Conservation (phyloP, 495 filamentous ascomycete species). For the Xylaria curta region DNA sequence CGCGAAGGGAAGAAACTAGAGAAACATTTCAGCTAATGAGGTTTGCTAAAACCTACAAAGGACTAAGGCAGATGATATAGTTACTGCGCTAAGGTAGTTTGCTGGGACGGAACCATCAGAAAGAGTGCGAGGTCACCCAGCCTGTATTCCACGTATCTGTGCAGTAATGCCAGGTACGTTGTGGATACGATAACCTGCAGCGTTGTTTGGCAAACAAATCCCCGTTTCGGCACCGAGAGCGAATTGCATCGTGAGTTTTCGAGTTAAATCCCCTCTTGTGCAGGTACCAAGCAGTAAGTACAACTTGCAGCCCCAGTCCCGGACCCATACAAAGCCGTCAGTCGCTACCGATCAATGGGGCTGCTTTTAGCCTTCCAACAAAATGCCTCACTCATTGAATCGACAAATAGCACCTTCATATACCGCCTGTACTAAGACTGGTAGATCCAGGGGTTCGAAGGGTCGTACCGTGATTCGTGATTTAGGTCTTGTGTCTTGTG, state of each 20-base stretch:
- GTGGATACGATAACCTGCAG: conserved; percentile 11
- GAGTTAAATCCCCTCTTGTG: not conserved
- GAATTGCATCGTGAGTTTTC: conserved; percentile 25
- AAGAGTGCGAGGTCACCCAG: not conserved
- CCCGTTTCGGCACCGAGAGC: conserved; percentile 18
- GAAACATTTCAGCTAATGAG: not conserved
- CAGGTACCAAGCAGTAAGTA: conserved; percentile 4
- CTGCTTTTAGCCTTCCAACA: conserved; percentile 25
- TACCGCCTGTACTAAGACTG: not conserved
- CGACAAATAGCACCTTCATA: conserved; percentile 1
- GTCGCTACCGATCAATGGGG: conserved; percentile 22
- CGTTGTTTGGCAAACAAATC: conserved; percentile 5
- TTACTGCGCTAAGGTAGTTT: conserved; percentile 3
- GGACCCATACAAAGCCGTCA: not conserved
- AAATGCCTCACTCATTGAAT: conserved; percentile 28
- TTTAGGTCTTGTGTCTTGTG: not conserved
- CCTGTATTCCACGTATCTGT: not conserved
- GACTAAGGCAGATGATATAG: conserved; percentile 7
- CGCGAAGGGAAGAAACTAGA: not conserved
- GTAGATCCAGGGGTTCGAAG: conserved; percentile 20
- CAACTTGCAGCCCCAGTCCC: not conserved
- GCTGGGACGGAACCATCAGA: conserved; percentile 3
- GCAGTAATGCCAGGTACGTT: not conserved
- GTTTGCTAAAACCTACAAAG: not conserved
- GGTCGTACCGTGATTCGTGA: conserved; percentile 1